Conservation (phyloP, 1,139 yeast genomes). For the Magnusiomyces paraingens region DNA sequence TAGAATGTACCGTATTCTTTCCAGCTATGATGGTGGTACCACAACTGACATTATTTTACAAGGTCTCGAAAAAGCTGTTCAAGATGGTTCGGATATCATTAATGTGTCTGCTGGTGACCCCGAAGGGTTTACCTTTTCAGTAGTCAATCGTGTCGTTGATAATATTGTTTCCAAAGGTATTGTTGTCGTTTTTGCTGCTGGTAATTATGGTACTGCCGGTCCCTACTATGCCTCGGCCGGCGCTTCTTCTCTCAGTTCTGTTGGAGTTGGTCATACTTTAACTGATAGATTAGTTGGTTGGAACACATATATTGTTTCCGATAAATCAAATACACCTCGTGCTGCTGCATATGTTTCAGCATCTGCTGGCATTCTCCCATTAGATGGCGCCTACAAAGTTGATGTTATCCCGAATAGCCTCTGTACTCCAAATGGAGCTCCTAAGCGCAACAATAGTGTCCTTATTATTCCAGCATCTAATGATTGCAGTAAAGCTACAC, state of each 20-base stretch:
- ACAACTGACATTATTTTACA: conserved; percentile 18
- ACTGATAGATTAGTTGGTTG: conserved; percentile 8
- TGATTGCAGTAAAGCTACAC: conserved; percentile 1
- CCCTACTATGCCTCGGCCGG: conserved; percentile 6
- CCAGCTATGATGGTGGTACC: conserved; percentile 11
- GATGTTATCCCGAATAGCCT: conserved; percentile 4
- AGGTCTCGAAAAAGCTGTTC: conserved; percentile 18
- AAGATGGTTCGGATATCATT: conserved; percentile 21
- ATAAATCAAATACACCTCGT: conserved; percentile 3
- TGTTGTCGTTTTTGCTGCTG: conserved; percentile 11
- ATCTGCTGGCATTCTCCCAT: conserved; percentile 7
- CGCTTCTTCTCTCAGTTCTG: neutral
- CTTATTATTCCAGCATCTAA: neutral
- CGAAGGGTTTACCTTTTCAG: neutral
- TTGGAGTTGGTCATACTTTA: conserved; percentile 10
- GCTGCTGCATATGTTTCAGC: conserved; percentile 7
- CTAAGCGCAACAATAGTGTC: neutral
- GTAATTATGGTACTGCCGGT: conserved; percentile 13
- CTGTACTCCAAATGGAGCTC: neutral
- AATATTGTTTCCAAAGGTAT: conserved; percentile 7
- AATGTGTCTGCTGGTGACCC: conserved; percentile 17
- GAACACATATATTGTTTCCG: conserved; percentile 9
- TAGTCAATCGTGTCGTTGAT: conserved; percentile 2
- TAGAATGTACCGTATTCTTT: conserved; percentile 20
- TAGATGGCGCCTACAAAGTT: conserved; percentile 6